Base-by-base conservation (phyloP, 495 filamentous ascomycete species). In the Talaromyces thailandensis region DNA sequence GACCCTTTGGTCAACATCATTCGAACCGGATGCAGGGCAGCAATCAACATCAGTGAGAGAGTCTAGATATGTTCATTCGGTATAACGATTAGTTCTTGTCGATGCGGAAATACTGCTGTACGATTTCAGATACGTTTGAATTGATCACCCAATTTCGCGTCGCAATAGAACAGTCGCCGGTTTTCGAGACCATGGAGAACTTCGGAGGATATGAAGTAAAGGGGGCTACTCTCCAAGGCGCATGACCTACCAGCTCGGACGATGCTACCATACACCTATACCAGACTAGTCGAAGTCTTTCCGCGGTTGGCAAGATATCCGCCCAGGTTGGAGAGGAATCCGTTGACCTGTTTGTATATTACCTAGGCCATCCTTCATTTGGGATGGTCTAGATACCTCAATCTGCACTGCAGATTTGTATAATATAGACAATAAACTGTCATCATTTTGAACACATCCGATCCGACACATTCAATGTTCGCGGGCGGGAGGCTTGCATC, bases 1-100 rank as follows among this genome's bases (percentile, higher is more conserved):
- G 90, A 90, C 76, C 71, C 96, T 62, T 77, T 98, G 64, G 96
- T 91, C n/a, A 87, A 88, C 58, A 81, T 91, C 29, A 97, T 98
- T 64, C 82, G 92, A 52, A 82, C 88, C 11, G 94, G 95, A 16
- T 98, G 94, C 72, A 83, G 87, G 65, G 86, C 88, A 1, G 94
- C 94, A 1, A 98, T 98, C 64, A 96, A 92, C 87, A 84, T 96
- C 58, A 96, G 87, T 67, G 92, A 96, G 73, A 85, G 82, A 68
- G 81, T 96, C 58, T 96, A 82, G 28, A 24, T n/a, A n/a, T 29
- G 24, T n/a, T 29, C 28, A 14, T 31, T 9, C 14, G 55, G 26
- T 35, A 12, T 4, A 16, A 48, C 43, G 14, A 21, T 8, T 16
- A 45, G 37, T 40, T 9, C 16, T 43, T 18, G 37, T 43, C 2